Percentiles rank a stretch among this genome's conserved stretches.
Evolutionary conservation across 2,329 filamentous ascomycete genomes (phyloP).

Genomic region (Claviceps lovelessii): DNA sequence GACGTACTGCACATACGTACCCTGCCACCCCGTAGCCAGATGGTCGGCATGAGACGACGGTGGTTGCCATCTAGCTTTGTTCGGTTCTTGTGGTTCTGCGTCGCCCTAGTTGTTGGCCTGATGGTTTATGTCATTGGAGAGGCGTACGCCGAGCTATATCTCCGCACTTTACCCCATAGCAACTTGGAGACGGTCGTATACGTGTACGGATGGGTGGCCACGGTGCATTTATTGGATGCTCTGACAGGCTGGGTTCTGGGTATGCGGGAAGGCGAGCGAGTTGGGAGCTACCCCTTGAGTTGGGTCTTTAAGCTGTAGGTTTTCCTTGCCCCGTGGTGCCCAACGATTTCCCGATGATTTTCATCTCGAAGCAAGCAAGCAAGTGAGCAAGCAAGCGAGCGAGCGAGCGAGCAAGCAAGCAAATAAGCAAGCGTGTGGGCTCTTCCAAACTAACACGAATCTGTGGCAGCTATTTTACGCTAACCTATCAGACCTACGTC

Average conservation of each 20-base stretch:
- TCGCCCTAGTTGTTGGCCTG: slow-evolving; percentile 46
- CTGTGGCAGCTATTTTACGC: slow-evolving; percentile 42
- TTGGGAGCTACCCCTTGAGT: slow-evolving; percentile 55
- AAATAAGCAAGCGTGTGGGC: too few species aligned
- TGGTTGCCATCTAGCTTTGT: slow-evolving; percentile 55
- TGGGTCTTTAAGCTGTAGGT: slow-evolving; percentile 57
- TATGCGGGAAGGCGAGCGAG: slow-evolving; percentile 49
- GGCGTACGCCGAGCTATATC: slow-evolving; percentile 54
- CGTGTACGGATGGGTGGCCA: slow-evolving; percentile 56
- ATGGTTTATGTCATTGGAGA: slow-evolving; percentile 55
- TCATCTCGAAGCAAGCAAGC: too few species aligned
- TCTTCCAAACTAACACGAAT: slow-evolving; percentile 1
- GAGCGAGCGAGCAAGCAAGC: too few species aligned
- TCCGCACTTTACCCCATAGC: slow-evolving; percentile 51
- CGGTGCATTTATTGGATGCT: slow-evolving; percentile 49
- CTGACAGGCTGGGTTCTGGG: slow-evolving; percentile 54
- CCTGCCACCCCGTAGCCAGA: slow-evolving; percentile 14
- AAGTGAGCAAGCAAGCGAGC: too few species aligned
- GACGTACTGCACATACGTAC: slow-evolving; percentile 16
- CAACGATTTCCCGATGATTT: too few species aligned
- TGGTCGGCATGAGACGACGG: slow-evolving; percentile 30
- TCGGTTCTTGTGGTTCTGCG: slow-evolving; percentile 55
- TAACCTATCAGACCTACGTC: slow-evolving; percentile 59
- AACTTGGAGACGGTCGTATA: slow-evolving; percentile 54
- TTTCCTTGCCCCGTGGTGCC: neutral